Evolutionary conservation across 2,329 filamentous ascomycete species (phyloP).

Genomic region (Verticillium dahliae): DNA sequence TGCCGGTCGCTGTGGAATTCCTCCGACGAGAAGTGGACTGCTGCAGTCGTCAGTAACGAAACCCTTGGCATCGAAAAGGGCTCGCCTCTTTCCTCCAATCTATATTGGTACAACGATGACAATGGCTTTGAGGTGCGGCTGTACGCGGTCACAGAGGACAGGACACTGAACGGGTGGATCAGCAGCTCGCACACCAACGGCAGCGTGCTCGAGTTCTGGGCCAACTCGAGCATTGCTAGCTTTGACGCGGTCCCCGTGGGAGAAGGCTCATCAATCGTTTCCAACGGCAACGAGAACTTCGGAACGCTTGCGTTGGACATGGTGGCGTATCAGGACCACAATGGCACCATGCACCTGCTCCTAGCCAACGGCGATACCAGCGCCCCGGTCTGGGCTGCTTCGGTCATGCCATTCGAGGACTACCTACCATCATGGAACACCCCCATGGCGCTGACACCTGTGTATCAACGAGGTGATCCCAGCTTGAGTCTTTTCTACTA

Average conservation of each 20-base stretch:
- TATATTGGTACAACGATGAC: constrained; percentile 7
- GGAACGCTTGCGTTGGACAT: constrained; percentile 7
- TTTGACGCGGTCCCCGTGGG: constrained; percentile 4
- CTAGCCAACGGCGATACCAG: constrained; percentile 3
- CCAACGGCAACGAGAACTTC: constrained; percentile 5
- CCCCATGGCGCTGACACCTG: constrained; percentile 4
- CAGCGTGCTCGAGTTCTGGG: not conserved
- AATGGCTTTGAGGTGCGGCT: constrained; percentile 5
- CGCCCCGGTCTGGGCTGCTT: constrained; percentile 3
- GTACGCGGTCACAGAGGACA: constrained; percentile 6
- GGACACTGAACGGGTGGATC: constrained; percentile 7
- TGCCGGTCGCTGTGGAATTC: constrained; percentile 8
- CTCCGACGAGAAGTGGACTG: constrained; percentile 4
- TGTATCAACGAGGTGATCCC: constrained; percentile 1
- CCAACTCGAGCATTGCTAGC: constrained; percentile 6
- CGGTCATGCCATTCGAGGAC: constrained; percentile 2
- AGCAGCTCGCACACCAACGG: constrained; percentile 2
- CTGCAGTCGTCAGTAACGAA: constrained; percentile 1
- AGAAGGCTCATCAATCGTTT: not conserved
- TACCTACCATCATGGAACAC: constrained; percentile 4
- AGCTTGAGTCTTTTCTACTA: constrained; percentile 7
- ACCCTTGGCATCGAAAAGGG: constrained; percentile 4
- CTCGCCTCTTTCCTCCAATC: constrained; percentile 8
- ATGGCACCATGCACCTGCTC: constrained; percentile 3
- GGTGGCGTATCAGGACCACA: constrained; percentile 7